Conservation (phyloP, 148 eudicot genomes). For the Rhododendron vialii region DNA sequence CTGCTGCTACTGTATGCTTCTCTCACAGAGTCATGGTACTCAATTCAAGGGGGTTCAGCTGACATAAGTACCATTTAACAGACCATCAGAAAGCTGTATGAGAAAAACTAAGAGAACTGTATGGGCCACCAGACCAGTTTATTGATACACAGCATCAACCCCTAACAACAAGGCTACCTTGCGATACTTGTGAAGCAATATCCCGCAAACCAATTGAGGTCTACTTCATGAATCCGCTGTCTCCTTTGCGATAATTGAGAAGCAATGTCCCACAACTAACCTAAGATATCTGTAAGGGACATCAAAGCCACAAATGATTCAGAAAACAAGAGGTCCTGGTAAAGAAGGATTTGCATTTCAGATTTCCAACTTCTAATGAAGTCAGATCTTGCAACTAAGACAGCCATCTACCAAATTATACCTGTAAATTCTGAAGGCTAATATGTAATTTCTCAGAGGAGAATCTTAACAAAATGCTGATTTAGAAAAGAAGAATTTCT, state of each 20-base stretch:
- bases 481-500: not conserved
- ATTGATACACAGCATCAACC: not conserved
- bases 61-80: not conserved
- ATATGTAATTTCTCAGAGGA: not conserved
- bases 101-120: not conserved
- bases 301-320: not conserved
- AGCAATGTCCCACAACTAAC: not conserved
- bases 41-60: not conserved
- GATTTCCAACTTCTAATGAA: not conserved
- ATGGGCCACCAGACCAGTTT: not conserved
- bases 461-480: not conserved
- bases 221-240: not conserved
- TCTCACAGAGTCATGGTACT: not conserved
- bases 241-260: not conserved
- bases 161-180: not conserved
- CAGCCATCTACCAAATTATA: not conserved
- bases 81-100: not conserved
- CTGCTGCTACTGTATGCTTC: not conserved
- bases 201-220: not conserved
- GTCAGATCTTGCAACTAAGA: not conserved
- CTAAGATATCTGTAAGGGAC: not conserved
- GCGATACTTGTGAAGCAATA: not conserved
- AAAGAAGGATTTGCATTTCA: not conserved
- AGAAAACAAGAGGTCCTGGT: not conserved
- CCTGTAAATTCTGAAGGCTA: not conserved